A percentile compares a stretch with the other conserved stretches of the same genome.
Conservation (phyloP, 768 basidiomycete species). For the Harrya chromipes region DNA sequence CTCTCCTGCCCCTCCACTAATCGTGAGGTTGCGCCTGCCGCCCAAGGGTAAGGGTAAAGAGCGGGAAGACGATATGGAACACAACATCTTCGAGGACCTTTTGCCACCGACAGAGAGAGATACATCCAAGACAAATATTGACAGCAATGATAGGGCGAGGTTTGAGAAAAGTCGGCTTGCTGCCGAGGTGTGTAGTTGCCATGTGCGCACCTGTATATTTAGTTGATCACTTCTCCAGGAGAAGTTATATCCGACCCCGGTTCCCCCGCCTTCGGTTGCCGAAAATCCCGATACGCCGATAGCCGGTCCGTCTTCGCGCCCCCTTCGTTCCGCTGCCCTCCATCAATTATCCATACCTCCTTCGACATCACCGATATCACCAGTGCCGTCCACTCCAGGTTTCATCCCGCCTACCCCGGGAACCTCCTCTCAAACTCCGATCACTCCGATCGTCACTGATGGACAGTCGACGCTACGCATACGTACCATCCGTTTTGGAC, state of each 20-base stretch:
- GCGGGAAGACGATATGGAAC: slow-evolving; percentile 57
- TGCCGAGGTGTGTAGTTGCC: slow-evolving; percentile 61
- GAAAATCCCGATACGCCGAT: slow-evolving; percentile 37
- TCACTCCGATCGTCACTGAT: slow-evolving; percentile 22
- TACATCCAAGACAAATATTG: slow-evolving; percentile 63
- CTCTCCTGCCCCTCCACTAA: slow-evolving; percentile 33
- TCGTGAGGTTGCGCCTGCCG: slow-evolving; percentile 53
- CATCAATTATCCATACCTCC: slow-evolving; percentile 36
- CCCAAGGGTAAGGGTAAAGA: slow-evolving; percentile 69
- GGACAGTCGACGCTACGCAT: slow-evolving; percentile 55
- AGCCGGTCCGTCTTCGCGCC: slow-evolving; percentile 59
- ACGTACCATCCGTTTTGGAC: slow-evolving; percentile 85
- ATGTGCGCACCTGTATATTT: neutral
- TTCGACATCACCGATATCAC: slow-evolving; percentile 30
- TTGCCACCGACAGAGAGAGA: slow-evolving; percentile 68
- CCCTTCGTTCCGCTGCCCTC: slow-evolving; percentile 56
- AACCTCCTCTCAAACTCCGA: slow-evolving; percentile 32
- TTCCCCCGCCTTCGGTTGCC: slow-evolving; percentile 28
- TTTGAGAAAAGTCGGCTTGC: slow-evolving; percentile 71
- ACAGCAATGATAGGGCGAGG: slow-evolving; percentile 54
- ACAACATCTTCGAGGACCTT: slow-evolving; percentile 82
- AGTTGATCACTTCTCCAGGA: slow-evolving; percentile 34
- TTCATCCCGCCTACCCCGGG: slow-evolving; percentile 32
- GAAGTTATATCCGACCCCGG: slow-evolving; percentile 46
- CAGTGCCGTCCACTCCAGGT: slow-evolving; percentile 37